phyloP scores from a whole-genome alignment of 257 asterid genomes.

The Solanum virginianum region DNA sequence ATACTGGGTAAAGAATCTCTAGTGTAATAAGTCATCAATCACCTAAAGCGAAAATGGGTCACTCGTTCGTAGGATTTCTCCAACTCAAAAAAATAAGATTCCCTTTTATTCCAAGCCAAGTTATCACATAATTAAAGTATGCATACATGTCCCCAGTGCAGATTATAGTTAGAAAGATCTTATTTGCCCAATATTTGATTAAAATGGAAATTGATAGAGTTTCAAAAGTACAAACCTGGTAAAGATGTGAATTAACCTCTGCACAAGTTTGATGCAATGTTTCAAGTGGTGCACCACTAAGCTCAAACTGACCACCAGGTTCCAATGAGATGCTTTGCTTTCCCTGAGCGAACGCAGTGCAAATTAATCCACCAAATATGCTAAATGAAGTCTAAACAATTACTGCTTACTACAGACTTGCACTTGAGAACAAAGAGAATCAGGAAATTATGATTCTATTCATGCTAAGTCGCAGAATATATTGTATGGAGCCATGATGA shows the following conservation, averaged over 20 bases:
- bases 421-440: background rate
- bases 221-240: slow-evolving; percentile 37
- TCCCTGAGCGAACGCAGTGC: slow-evolving; percentile 27
- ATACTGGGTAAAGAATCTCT: background rate
- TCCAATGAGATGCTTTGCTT: slow-evolving; percentile 93
- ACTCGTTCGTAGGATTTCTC: background rate
- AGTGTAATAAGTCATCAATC: background rate
- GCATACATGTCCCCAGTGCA: background rate
- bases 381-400: background rate
- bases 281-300: slow-evolving; percentile 97
- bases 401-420: background rate
- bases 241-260: slow-evolving; percentile 97
- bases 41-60: background rate
- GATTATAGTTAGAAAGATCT: background rate
- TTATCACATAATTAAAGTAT: background rate
- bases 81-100: background rate
- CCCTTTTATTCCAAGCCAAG: background rate
- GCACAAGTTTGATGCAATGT: slow-evolving; percentile 98
- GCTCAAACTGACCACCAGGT: slow-evolving; percentile 99
- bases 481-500: background rate
- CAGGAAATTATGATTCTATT: background rate
- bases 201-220: background rate
- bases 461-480: background rate
- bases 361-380: background rate
- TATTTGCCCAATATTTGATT: background rate